Evolutionary conservation across 116 monocot species (phyloP).

Genomic region (Zostera marina): DNA sequence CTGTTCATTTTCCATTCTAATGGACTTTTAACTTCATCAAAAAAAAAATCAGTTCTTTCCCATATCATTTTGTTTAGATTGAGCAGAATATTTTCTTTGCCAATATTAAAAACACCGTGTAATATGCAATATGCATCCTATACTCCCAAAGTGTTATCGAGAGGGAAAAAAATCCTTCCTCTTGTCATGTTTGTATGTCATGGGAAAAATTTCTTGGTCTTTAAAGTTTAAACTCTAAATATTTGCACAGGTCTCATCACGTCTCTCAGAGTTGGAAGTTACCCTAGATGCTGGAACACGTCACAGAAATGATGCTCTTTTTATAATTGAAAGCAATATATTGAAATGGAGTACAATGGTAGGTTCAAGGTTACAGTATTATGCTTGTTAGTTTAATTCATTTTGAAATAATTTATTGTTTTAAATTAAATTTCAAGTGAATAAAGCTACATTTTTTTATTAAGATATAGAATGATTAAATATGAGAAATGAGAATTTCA

Average conservation of each 20-base stretch:
- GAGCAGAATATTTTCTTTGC: too few relatives aligned
- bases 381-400: not conserved
- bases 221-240: not conserved
- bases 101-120: too few relatives aligned
- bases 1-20: too few relatives aligned
- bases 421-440: not conserved
- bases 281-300: slow-evolving; percentile 90
- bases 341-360: slow-evolving; percentile 78
- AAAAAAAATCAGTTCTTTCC: too few relatives aligned
- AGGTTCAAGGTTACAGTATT: slow-evolving; percentile 14
- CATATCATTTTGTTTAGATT: too few relatives aligned
- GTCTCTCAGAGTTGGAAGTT: slow-evolving; percentile 82
- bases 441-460: not conserved
- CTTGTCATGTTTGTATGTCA: not conserved
- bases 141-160: not conserved
- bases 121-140: not conserved
- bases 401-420: not conserved
- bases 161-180: too few relatives aligned
- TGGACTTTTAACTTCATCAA: too few relatives aligned
- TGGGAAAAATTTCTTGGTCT: not conserved
- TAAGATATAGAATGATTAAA: slow-evolving; percentile 3
- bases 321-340: slow-evolving; percentile 58
- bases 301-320: slow-evolving; percentile 77
- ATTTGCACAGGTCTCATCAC: slow-evolving; percentile 20
- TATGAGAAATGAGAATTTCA: not conserved